Base-by-base conservation (phyloP, 805 yeast species). In the Nakazawaea anatomiae region DNA sequence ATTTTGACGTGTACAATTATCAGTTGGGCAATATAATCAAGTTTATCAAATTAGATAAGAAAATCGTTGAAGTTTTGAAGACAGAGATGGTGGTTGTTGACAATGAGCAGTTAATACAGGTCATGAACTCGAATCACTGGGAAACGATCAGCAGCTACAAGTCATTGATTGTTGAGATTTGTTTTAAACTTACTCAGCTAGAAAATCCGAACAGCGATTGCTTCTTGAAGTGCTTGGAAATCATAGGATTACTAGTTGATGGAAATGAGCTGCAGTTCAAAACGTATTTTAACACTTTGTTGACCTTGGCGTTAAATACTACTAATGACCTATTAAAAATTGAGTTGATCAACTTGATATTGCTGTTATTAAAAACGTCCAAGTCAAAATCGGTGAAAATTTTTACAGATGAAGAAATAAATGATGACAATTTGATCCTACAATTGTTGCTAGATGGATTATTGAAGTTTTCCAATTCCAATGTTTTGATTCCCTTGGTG, bases 1-100 rank as follows among this genome's bases (percentile, higher is more conserved):
- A 90, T 61, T 69, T 80, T 47, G 80, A 74, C 2, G 69, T 77
- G 27, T 83, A 87, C 57, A 70, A 81, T 2, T 91, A 90, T 61
- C 76, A 84, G 52, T 59, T 87, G 44, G 72, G 73, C 18, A 71
- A 78, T 0, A 58, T 90, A 6, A 64, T 73, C 6, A 76, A 76
- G 41, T 76, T 88, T 1, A 61, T 89, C 31, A 64, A 63, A 5
- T 68, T 79, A 6, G 76, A 81, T 51, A 62, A 65, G 11, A 69
- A 71, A 4, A 61, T 83, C 32, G 60, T 74, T 38, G 78, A 77
- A 6, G 64, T 76, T 6, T 75, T 87, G 58, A 75, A 73, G 29
- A 68, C 76, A 30, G 91, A 87, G 54, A 62, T 83, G 45, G 81
- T 83, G 8, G 81, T 79, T 0, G 71, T 83, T 50, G 83, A 74